Percentiles rank a stretch among this genome's conserved stretches.
Evolutionary conservation across 108 stramenopile genomes (phyloP).

Genomic region (Nitzschia palea): DNA sequence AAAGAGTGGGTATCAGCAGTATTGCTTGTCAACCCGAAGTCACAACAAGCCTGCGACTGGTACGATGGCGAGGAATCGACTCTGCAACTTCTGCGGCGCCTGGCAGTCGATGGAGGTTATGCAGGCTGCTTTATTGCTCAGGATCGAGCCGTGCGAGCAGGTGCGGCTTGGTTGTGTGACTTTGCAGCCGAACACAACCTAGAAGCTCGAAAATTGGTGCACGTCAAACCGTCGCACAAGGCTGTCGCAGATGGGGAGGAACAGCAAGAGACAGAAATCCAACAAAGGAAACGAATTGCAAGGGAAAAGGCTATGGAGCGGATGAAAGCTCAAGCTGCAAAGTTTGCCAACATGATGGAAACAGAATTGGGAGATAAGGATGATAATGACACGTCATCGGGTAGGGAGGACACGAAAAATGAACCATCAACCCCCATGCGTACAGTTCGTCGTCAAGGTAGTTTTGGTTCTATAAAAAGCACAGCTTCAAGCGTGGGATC

Average conservation of each 20-base stretch:
- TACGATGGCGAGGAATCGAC: slow-evolving; percentile 67
- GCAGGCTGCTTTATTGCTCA: slow-evolving; percentile 58
- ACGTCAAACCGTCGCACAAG: slow-evolving; percentile 14
- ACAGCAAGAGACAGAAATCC: slow-evolving; percentile 48
- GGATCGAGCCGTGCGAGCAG: slow-evolving; percentile 65
- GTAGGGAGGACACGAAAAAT: not conserved
- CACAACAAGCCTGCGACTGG: slow-evolving; percentile 57
- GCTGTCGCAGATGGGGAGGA: slow-evolving; percentile 15
- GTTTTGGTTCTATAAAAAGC: slow-evolving; percentile 34
- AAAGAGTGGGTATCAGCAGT: slow-evolving; percentile 67
- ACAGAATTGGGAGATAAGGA: slow-evolving; percentile 49
- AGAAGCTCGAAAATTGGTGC: slow-evolving; percentile 48
- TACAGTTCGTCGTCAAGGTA: slow-evolving; percentile 19
- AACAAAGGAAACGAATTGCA: slow-evolving; percentile 55
- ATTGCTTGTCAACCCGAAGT: slow-evolving; percentile 50
- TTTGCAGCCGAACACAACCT: slow-evolving; percentile 60
- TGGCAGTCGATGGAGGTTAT: slow-evolving; percentile 56
- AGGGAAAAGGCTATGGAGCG: slow-evolving; percentile 68
- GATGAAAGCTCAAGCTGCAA: slow-evolving; percentile 76
- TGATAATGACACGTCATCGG: slow-evolving; percentile 13
- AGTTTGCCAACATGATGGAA: slow-evolving; percentile 66
- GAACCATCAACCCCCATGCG: slow-evolving; percentile 8
- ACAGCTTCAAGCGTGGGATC: slow-evolving; percentile 27
- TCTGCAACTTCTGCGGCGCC: slow-evolving; percentile 49
- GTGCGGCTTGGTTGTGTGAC: slow-evolving; percentile 79